These are phyloP conservation scores for Haemoproteus tartakovskyi DNA, from an alignment of 169 alveolate genomes.

Conservation along the genomic window DNA sequence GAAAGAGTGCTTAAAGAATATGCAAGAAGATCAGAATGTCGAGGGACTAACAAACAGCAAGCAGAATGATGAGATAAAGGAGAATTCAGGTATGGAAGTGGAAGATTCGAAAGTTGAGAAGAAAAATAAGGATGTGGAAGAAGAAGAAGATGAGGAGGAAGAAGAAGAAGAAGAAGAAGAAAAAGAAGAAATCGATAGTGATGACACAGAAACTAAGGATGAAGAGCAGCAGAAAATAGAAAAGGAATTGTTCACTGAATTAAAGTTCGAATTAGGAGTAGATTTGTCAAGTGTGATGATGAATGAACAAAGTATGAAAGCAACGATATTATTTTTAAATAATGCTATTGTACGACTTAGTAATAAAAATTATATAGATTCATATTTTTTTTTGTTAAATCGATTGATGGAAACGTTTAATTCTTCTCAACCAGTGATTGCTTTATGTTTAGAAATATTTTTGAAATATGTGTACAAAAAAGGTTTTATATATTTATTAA, in stretches of 20 bases:
- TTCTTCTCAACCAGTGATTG: slow-evolving; percentile 31
- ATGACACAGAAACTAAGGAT: not conserved
- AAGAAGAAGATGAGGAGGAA: not conserved
- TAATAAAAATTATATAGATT: slow-evolving; percentile 12
- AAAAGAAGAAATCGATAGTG: not conserved
- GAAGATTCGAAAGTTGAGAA: too few relatives aligned
- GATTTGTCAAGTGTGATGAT: not conserved
- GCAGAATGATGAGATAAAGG: too few relatives aligned
- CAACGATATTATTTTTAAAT: slow-evolving; percentile 21
- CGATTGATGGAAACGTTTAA: slow-evolving; percentile 7
- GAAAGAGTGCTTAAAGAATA: too few relatives aligned
- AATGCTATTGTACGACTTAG: slow-evolving; percentile 21
- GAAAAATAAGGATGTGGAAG: not conserved
- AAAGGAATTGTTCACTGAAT: not conserved
- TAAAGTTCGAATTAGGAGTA: not conserved
- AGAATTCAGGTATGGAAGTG: too few relatives aligned
- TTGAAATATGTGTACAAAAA: slow-evolving; percentile 16
- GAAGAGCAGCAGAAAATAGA: not conserved
- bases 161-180: not conserved
- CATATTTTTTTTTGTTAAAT: slow-evolving; percentile 32
- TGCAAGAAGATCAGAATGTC: too few relatives aligned
- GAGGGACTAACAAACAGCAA: too few relatives aligned
- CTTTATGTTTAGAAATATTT: slow-evolving; percentile 19
- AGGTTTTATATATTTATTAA: slow-evolving; percentile 4
- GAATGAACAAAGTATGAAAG: slow-evolving; percentile 2